Conservation (phyloP, 2,329 filamentous ascomycete species). For the Dactylellina leptospora region DNA sequence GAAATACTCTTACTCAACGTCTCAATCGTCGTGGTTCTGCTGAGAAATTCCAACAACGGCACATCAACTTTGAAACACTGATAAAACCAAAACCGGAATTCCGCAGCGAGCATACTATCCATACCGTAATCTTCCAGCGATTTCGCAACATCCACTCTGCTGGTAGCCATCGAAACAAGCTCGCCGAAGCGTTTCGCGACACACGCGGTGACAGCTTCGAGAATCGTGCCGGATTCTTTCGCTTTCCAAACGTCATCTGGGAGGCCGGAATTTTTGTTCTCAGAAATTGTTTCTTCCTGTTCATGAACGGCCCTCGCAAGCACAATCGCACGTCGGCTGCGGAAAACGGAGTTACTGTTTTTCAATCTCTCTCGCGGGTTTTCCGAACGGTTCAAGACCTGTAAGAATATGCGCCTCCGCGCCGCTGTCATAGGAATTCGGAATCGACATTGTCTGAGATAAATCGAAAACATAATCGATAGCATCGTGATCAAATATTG, state of each 20-base stretch:
- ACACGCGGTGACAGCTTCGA: background rate
- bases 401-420: conserved; percentile 21
- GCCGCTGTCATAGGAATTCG: conserved; percentile 4
- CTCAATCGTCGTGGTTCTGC: conserved; percentile 55
- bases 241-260: background rate
- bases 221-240: background rate
- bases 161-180: conserved; percentile 7
- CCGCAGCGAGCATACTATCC: conserved; percentile 62
- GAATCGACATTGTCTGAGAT: background rate
- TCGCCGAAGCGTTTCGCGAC: conserved; percentile 19
- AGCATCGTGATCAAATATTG: no score
- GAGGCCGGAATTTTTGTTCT: background rate
- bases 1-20: conserved; percentile 56
- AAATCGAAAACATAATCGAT: conserved; percentile 15
- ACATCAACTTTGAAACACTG: conserved; percentile 59
- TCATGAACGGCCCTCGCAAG: conserved; percentile 21
- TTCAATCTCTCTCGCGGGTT: background rate
- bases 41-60: conserved; percentile 57
- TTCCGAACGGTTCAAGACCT: conserved; percentile 14
- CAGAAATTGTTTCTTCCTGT: background rate
- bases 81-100: conserved; percentile 61
- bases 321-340: conserved; percentile 1
- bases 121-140: conserved; percentile 60
- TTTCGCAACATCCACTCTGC: conserved; percentile 7
- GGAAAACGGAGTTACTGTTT: background rate